Evolutionary conservation across 495 filamentous ascomycete species (phyloP).

Genomic region (Parachaetomium inaequale): DNA sequence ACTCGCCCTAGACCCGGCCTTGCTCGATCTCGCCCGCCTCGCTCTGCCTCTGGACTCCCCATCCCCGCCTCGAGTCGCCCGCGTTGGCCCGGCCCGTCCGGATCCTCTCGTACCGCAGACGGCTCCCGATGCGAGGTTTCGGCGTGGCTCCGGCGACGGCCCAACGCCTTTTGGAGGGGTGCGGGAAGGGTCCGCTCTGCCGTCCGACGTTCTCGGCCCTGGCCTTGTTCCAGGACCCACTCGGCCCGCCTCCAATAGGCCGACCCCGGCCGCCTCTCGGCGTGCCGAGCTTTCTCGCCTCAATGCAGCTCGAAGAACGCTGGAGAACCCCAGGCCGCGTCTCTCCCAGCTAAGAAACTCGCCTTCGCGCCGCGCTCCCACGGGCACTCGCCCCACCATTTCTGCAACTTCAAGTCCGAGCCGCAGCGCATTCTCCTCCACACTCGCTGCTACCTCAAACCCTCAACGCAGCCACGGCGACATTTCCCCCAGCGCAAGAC

Average conservation of each 20-base stretch:
- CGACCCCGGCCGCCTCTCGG: conserved; percentile 3
- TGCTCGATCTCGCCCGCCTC: neutral
- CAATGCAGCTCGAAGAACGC: neutral
- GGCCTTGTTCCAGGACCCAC: neutral
- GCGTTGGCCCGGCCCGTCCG: neutral
- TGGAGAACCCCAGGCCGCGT: neutral
- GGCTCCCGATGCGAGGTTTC: neutral
- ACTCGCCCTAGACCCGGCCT: neutral
- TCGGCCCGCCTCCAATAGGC: conserved; percentile 8
- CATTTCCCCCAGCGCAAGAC: conserved; percentile 14
- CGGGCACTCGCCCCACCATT: neutral
- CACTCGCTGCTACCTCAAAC: neutral
- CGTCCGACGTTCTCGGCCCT: neutral
- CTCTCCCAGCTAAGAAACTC: neutral
- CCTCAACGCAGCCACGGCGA: neutral
- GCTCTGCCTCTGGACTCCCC: neutral
- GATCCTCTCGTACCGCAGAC: neutral
- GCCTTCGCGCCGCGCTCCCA: neutral
- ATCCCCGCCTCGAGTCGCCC: neutral
- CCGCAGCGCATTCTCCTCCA: neutral
- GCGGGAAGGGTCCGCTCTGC: neutral
- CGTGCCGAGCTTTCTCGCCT: neutral
- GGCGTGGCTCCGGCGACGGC: neutral
- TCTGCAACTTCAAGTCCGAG: neutral
- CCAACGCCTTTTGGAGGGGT: neutral